Percentiles rank a stretch among this genome's conserved stretches.
phyloP scores from a whole-genome alignment of 345 rosid species.

The Zanthoxylum bungeanum region DNA sequence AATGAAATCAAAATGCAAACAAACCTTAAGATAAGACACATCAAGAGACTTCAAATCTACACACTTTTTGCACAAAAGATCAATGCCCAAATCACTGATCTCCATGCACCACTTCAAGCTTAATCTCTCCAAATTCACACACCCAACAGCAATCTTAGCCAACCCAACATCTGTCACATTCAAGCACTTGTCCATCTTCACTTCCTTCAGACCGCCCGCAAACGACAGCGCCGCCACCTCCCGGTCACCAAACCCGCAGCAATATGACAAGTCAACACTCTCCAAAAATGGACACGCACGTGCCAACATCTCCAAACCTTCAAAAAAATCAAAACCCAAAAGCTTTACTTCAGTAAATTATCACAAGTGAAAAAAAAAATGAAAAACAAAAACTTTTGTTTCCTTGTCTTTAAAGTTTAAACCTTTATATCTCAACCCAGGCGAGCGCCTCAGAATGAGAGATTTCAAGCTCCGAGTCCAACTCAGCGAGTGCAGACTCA shows the following conservation, averaged over 20 bases:
- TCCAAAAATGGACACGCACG: constrained; percentile 55
- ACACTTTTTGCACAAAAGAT: constrained; percentile 84
- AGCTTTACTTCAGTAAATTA: background rate
- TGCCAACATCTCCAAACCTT: constrained; percentile 58
- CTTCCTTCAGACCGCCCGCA: constrained; percentile 54
- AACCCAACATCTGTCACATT: constrained; percentile 79
- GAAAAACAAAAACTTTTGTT: background rate
- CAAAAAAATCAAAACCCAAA: background rate
- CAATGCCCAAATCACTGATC: constrained; percentile 76
- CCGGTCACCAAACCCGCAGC: constrained; percentile 65
- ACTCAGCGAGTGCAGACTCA: constrained; percentile 19
- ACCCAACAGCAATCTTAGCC: constrained; percentile 72
- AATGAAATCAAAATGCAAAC: background rate
- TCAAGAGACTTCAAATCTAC: constrained; percentile 58
- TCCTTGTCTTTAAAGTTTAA: constrained; percentile 7
- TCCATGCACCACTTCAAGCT: constrained; percentile 98
- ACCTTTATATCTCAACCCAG: constrained; percentile 60
- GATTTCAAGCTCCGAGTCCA: constrained; percentile 43
- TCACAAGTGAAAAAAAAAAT: background rate
- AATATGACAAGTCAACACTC: constrained; percentile 72
- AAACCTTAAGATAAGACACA: constrained; percentile 84
- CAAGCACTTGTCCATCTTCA: constrained; percentile 84
- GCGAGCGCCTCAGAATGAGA: constrained; percentile 58
- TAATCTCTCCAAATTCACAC: constrained; percentile 56
- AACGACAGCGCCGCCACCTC: constrained; percentile 86